phyloP scores from a whole-genome alignment of 2,329 filamentous ascomycete genomes.

The Pseudogymnoascus sp. region DNA sequence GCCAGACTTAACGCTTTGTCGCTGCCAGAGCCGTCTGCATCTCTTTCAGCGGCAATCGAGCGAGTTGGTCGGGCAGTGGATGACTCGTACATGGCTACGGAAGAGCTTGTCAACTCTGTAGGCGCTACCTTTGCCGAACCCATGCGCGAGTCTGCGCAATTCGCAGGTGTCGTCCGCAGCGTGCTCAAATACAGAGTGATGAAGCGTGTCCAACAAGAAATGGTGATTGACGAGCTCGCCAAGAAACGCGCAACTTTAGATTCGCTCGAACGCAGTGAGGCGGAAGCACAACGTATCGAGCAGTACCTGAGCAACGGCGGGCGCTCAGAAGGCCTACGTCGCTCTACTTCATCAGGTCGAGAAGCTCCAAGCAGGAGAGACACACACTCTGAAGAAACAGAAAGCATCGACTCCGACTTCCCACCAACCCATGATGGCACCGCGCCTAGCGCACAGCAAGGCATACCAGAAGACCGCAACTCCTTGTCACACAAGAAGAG shows the following conservation, averaged over 20 bases:
- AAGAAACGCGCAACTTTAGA: slow-evolving; percentile 80
- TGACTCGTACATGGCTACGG: slow-evolving; percentile 89
- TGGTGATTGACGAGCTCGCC: slow-evolving; percentile 85
- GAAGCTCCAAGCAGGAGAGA: slow-evolving; percentile 35
- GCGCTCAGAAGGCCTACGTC: slow-evolving; percentile 50
- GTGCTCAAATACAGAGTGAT: slow-evolving; percentile 84
- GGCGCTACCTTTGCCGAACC: slow-evolving; percentile 93
- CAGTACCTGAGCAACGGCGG: slow-evolving; percentile 77
- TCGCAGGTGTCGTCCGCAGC: slow-evolving; percentile 83
- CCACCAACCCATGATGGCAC: slow-evolving; percentile 77
- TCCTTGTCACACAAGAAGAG: slow-evolving; percentile 62
- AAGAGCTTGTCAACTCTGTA: slow-evolving; percentile 79
- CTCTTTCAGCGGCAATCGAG: slow-evolving; percentile 86
- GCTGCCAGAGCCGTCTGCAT: slow-evolving; percentile 81
- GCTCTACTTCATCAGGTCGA: slow-evolving; percentile 53
- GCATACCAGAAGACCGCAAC: slow-evolving; percentile 43
- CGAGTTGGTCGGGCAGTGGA: slow-evolving; percentile 91
- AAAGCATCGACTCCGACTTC: slow-evolving; percentile 93
- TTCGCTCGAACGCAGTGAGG: slow-evolving; percentile 85
- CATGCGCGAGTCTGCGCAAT: slow-evolving; percentile 95
- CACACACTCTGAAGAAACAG: slow-evolving; percentile 61
- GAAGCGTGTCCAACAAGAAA: slow-evolving; percentile 94
- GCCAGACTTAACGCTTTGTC: slow-evolving; percentile 97
- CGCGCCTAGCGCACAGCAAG: slow-evolving; percentile 67
- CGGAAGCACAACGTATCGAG: slow-evolving; percentile 86